Evolutionary conservation across 768 basidiomycete species (phyloP).

Genomic region (Cubamyces lactineus): DNA sequence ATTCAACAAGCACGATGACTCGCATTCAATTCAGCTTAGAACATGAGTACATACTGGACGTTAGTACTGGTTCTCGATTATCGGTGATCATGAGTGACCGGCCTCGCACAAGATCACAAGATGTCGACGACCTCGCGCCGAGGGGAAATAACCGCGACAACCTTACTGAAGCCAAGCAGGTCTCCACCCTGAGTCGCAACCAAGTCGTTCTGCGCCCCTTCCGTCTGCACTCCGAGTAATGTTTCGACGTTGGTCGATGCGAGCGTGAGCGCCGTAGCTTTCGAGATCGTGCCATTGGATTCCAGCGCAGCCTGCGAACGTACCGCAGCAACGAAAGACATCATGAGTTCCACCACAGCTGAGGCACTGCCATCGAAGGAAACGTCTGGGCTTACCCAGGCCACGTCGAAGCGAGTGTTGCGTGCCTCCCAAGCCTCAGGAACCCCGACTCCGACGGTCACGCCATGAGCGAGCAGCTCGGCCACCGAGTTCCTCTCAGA

Average conservation of each 20-base stretch:
- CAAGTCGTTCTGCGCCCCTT: constrained; percentile 26
- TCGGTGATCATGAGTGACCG: neutral
- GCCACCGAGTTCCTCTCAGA: constrained; percentile 61
- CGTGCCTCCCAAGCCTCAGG: constrained; percentile 71
- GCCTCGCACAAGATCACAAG: constrained; percentile 7
- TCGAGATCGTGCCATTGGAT: constrained; percentile 32
- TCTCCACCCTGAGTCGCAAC: constrained; percentile 42
- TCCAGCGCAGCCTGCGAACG: constrained; percentile 21
- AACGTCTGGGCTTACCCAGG: constrained; percentile 57
- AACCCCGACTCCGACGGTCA: constrained; percentile 73
- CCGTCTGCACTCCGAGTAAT: constrained; percentile 37
- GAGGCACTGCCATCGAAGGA: neutral
- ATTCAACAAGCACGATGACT: too few relatives aligned
- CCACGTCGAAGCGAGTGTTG: constrained; percentile 78
- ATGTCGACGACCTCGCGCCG: constrained; percentile 32
- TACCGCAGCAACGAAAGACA: neutral
- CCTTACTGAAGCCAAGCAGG: constrained; percentile 43
- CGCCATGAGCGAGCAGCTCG: constrained; percentile 64
- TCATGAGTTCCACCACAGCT: neutral
- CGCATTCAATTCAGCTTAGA: too few relatives aligned
- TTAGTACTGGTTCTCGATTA: neutral
- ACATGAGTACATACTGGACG: too few relatives aligned
- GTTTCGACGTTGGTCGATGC: constrained; percentile 49
- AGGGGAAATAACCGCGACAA: constrained; percentile 42
- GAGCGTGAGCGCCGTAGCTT: constrained; percentile 43